A percentile compares a stretch with the other conserved stretches of the same genome.
These are phyloP conservation scores for Colletotrichum ledebouriae DNA, from an alignment of 2,329 filamentous ascomycete species.

Conservation along the genomic window DNA sequence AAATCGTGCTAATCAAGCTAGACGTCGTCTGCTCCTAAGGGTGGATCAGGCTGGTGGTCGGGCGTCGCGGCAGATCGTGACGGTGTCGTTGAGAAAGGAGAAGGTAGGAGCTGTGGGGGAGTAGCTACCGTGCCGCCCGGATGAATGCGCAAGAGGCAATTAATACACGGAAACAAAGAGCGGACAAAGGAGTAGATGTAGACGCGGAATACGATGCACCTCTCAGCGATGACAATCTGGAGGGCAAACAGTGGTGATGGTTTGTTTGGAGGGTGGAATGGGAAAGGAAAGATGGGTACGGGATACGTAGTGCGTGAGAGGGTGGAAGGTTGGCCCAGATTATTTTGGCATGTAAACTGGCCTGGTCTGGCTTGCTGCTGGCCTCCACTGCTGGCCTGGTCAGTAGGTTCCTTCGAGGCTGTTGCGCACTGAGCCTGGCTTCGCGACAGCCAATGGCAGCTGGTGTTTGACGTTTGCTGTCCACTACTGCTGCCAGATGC, in stretches of 20 bases:
- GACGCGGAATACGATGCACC: constrained; percentile 39
- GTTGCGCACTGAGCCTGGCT: constrained; percentile 18
- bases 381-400: constrained; percentile 2
- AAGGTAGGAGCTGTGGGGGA: constrained; percentile 37
- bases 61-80: constrained; percentile 37
- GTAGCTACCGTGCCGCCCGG: constrained; percentile 42
- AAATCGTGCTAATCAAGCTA: constrained; percentile 29
- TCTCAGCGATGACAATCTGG: constrained; percentile 44
- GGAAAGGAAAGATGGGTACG: constrained; percentile 39
- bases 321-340: constrained; percentile 36
- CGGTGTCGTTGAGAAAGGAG: constrained; percentile 28
- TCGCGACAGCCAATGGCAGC: constrained; percentile 19
- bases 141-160: constrained; percentile 43
- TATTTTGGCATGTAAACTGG: constrained; percentile 28
- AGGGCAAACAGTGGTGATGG: constrained; percentile 43
- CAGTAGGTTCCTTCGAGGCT: background rate
- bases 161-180: constrained; percentile 43
- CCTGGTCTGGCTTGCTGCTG: constrained; percentile 19
- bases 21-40: constrained; percentile 12
- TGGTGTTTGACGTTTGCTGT: constrained; percentile 13
- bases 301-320: constrained; percentile 43
- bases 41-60: constrained; percentile 27
- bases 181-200: constrained; percentile 31
- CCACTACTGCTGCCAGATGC: constrained; percentile 19
- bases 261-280: constrained; percentile 42